These are phyloP conservation scores for Alternaria sp. DNA, from an alignment of 2,329 filamentous ascomycete genomes.

Conservation along the genomic window DNA sequence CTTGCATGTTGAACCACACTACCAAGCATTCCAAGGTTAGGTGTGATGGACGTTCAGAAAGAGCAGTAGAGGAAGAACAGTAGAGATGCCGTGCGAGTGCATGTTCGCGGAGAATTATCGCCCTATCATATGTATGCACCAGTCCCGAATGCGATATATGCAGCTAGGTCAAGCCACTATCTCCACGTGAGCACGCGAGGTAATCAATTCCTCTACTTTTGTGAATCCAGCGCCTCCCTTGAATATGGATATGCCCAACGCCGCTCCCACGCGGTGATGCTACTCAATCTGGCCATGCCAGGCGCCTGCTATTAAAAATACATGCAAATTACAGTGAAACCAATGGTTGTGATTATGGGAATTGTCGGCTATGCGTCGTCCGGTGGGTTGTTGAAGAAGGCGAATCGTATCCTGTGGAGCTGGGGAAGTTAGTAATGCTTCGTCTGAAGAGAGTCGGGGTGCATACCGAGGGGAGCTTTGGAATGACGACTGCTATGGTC, in stretches of 20 bases:
- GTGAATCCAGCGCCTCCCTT: constrained; percentile 18
- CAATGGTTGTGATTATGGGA: constrained; percentile 25
- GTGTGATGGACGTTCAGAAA: not conserved
- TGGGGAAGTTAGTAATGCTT: constrained; percentile 22
- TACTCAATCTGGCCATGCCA: constrained; percentile 33
- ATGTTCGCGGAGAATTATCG: not conserved
- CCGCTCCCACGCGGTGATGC: constrained; percentile 36
- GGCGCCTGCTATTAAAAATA: constrained; percentile 43
- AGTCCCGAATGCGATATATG: constrained; percentile 1
- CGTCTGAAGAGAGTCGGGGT: not conserved
- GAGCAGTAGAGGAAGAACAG: not conserved
- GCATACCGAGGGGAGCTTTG: constrained; percentile 93
- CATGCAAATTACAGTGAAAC: constrained; percentile 40
- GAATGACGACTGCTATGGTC: constrained; percentile 89
- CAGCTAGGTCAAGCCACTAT: constrained; percentile 9
- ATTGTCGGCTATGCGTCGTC: constrained; percentile 38
- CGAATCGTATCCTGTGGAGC: constrained; percentile 49
- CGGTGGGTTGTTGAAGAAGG: constrained; percentile 48
- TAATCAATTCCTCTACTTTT: constrained; percentile 18
- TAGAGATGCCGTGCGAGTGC: not conserved
- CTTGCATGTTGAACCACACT: not conserved
- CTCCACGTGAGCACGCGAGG: constrained; percentile 14
- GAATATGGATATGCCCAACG: constrained; percentile 25
- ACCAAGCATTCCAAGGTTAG: not conserved
- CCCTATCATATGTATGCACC: not conserved